Base-by-base conservation (phyloP, 2,329 filamentous ascomycete genomes). In the Colletotrichum sp. region DNA sequence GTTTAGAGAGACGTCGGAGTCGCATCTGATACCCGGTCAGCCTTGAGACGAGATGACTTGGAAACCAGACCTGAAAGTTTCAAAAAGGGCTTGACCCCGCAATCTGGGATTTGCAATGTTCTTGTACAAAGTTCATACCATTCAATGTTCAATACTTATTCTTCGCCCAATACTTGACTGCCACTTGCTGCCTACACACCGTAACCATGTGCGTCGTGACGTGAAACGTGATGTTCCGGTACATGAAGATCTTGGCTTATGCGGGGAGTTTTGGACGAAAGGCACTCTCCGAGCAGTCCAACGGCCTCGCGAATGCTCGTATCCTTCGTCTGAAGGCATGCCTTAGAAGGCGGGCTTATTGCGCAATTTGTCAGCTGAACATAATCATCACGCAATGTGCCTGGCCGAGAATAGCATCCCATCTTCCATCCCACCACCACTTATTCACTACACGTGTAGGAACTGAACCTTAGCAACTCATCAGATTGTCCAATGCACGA, bases 121-220 rank as follows among this genome's bases (percentile, higher is more conserved):
- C 73, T 73, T 75, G 73, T 75, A 75, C 34, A 75, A 73, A 75
- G 73, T 68, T 73, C 39, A 75, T 48, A 75, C 72, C 39, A 64
- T 72, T 32, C 60, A 69, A 68, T 73, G 73, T 75, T 68, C 73
- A 73, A 73, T 73, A 75, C 69, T 75, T 75, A 75, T 75, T 67
- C 43, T 75, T 70, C 56, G 34, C 32, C 56, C 56, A 27, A 16
- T 1, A 18, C 18, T 25, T 25, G 61, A 5, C n/a, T 13, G 27
- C 4, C 28, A 66, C 25, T 27, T 34, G 8, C 36, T 22, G 15
- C 13, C 43, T 27, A 58, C 28, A 25, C 36, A 62, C 34, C 39
- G 68, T 62, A 62, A 72, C 36, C 12, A 15, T 56, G 2, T 34
- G 16, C 34, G 72, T 67, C 70, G 28, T 64, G 43, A 39, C n/a